Conservation (phyloP, 73 alveolate species). For the Blepharisma japonicum region DNA sequence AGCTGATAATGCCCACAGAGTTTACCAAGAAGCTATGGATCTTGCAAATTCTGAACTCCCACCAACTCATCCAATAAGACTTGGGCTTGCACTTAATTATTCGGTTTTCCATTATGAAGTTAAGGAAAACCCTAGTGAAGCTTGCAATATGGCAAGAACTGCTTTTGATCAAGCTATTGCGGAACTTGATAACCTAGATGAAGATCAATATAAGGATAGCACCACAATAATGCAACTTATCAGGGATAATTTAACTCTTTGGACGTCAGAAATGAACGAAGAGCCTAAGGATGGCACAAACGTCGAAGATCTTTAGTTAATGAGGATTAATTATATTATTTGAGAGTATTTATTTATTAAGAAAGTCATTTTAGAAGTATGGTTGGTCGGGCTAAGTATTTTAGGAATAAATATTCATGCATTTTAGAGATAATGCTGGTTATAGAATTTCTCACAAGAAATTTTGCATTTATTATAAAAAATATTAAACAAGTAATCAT, state of each 20-base stretch:
- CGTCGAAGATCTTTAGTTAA: constrained; percentile 22
- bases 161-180: constrained; percentile 72
- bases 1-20: constrained; percentile 75
- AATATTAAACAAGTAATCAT: no score
- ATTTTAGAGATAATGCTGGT: no score
- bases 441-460: no score
- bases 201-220: constrained; percentile 60
- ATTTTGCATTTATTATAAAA: no score
- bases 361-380: no score
- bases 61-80: constrained; percentile 84
- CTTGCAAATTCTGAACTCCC: constrained; percentile 70
- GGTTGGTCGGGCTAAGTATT: no score
- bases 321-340: no score
- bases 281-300: constrained; percentile 36
- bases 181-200: constrained; percentile 56
- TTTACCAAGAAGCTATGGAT: constrained; percentile 75
- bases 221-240: constrained; percentile 56
- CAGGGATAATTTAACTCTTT: constrained; percentile 55
- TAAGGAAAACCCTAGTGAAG: constrained; percentile 65
- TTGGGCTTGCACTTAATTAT: constrained; percentile 87
- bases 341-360: no score
- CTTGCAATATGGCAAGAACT: constrained; percentile 69
- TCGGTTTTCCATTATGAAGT: constrained; percentile 92
- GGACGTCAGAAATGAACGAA: constrained; percentile 54
- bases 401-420: no score